A percentile compares a stretch with the other conserved stretches of the same genome.
These are phyloP conservation scores for Metschnikowia noctiluminum DNA, from an alignment of 805 yeast species.

Conservation along the genomic window DNA sequence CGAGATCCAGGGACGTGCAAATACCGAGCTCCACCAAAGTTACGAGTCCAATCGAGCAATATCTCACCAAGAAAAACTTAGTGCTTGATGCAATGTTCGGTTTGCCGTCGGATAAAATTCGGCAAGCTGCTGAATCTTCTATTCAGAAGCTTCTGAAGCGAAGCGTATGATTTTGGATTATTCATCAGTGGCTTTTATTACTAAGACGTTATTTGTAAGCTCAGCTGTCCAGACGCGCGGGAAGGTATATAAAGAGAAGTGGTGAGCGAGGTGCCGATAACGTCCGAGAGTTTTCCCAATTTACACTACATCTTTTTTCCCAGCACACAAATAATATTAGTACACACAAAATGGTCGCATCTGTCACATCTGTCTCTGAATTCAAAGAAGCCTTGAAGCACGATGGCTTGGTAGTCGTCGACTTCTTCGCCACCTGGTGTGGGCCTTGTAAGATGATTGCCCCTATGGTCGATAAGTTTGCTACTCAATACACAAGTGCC, in stretches of 20 bases:
- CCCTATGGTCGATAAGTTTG: constrained; percentile 83
- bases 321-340: background rate
- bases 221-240: constrained; percentile 3
- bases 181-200: background rate
- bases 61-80: background rate
- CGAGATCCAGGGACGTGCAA: background rate
- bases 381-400: constrained; percentile 62
- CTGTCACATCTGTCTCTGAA: constrained; percentile 41
- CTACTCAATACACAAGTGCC: constrained; percentile 61
- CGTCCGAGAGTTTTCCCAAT: too few species aligned
- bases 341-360: constrained; percentile 33
- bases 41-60: constrained; percentile 1
- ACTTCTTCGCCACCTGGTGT: constrained; percentile 97
- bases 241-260: background rate
- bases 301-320: background rate
- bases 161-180: background rate
- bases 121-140: background rate
- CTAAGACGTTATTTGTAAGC: constrained; percentile 9
- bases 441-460: constrained; percentile 99
- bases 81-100: background rate
- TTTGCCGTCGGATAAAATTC: background rate
- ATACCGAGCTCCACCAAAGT: background rate
- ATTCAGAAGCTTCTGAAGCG: background rate
- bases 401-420: constrained; percentile 82
- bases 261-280: background rate